These are phyloP conservation scores for Serendipita sp. DNA, from an alignment of 768 basidiomycete species.

Conservation along the genomic window DNA sequence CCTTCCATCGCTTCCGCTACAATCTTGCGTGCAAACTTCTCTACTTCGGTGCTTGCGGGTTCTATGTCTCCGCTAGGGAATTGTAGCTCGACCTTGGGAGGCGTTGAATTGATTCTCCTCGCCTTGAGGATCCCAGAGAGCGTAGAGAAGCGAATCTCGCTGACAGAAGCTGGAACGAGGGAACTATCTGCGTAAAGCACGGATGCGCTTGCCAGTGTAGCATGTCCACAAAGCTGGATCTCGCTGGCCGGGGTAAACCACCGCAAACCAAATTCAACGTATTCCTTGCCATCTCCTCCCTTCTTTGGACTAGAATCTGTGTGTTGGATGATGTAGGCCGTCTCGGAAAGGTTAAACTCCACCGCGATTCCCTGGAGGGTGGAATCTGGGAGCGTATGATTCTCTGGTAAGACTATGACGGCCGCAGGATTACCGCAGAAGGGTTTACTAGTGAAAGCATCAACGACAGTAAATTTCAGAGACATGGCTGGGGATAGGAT, in stretches of 20 bases:
- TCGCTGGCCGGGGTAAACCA: constrained; percentile 19
- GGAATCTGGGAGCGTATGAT: constrained; percentile 5
- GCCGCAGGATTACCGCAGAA: constrained; percentile 21
- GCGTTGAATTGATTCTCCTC: constrained; percentile 10
- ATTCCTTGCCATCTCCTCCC: not conserved
- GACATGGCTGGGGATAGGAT: not conserved
- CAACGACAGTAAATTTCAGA: constrained; percentile 21
- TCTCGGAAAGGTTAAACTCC: constrained; percentile 18
- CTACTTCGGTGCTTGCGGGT: constrained; percentile 5
- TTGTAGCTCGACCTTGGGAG: constrained; percentile 15
- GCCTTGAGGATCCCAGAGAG: constrained; percentile 3
- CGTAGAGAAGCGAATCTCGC: constrained; percentile 10
- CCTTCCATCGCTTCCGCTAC: not conserved
- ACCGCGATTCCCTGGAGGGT: constrained; percentile 11
- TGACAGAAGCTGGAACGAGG: constrained; percentile 7
- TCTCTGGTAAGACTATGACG: constrained; percentile 16
- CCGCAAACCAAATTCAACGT: constrained; percentile 14
- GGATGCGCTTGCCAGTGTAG: constrained; percentile 18
- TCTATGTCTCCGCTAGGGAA: constrained; percentile 13
- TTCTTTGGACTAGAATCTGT: not conserved
- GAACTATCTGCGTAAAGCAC: constrained; percentile 12
- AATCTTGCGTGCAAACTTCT: not conserved
- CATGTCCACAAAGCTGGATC: constrained; percentile 20
- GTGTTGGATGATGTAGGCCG: constrained; percentile 11
- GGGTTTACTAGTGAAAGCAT: constrained; percentile 20